A percentile compares a stretch with the other conserved stretches of the same genome.
These are phyloP conservation scores for Trifolium pratense DNA, from an alignment of 306 rosid species.

Conservation along the genomic window DNA sequence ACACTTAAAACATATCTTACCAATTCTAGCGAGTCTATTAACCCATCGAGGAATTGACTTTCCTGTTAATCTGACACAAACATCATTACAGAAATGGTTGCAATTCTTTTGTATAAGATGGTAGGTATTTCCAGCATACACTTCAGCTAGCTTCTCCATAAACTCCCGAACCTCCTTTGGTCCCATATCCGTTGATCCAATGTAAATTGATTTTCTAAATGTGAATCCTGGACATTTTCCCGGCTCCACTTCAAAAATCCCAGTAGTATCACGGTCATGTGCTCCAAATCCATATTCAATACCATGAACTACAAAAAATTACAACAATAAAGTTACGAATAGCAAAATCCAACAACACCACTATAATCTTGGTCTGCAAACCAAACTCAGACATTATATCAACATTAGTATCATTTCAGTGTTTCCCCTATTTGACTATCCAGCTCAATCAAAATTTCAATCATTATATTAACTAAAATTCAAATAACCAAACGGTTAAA, in stretches of 20 bases:
- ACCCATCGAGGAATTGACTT: conserved; percentile 90
- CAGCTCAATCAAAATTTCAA: neutral
- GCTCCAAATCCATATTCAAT: conserved; percentile 96
- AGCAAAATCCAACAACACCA: conserved; percentile 5
- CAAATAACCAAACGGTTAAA: neutral
- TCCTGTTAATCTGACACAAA: conserved; percentile 60
- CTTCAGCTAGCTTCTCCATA: conserved; percentile 78
- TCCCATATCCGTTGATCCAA: conserved; percentile 78
- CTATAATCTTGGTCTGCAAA: neutral
- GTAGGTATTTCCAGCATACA: conserved; percentile 76
- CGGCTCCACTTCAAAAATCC: conserved; percentile 93
- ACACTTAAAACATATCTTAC: conserved; percentile 45
- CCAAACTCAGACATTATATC: neutral
- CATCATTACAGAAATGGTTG: conserved; percentile 89
- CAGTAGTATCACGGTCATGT: conserved; percentile 73
- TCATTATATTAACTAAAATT: neutral
- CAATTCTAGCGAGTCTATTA: conserved; percentile 89
- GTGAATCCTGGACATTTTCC: conserved; percentile 85
- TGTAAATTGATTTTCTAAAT: conserved; percentile 76
- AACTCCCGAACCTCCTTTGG: conserved; percentile 62
- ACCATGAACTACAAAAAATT: conserved; percentile 64
- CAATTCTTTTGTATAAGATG: conserved; percentile 90
- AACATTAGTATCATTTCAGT: conserved; percentile 20
- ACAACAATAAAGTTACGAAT: neutral
- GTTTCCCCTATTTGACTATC: conserved; percentile 29